These are phyloP conservation scores for Poronia punctata DNA, from an alignment of 495 filamentous ascomycete species.

Conservation along the genomic window DNA sequence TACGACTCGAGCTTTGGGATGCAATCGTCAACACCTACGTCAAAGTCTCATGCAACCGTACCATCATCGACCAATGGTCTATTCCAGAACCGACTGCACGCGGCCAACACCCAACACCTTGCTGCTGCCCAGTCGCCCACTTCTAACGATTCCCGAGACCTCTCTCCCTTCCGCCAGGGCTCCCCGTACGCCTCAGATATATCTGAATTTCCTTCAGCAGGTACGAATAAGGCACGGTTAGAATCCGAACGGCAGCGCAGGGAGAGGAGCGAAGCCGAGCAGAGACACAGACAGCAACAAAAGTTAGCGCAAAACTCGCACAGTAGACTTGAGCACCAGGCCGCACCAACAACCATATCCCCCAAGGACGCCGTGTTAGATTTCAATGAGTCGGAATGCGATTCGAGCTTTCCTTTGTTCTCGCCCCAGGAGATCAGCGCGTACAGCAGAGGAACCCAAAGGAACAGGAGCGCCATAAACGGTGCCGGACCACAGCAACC, in stretches of 20 bases:
- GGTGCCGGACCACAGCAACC: conserved; percentile 20
- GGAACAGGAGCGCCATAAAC: conserved; percentile 16
- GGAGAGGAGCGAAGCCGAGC: conserved; percentile 53
- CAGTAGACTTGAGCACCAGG: conserved; percentile 21
- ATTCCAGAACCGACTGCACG: conserved; percentile 68
- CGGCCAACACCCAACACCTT: conserved; percentile 66
- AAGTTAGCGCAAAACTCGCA: conserved; percentile 39
- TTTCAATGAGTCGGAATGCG: conserved; percentile 66
- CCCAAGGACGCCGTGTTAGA: conserved; percentile 90
- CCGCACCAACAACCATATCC: conserved; percentile 80
- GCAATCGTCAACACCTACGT: conserved; percentile 42
- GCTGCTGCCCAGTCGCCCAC: conserved; percentile 47
- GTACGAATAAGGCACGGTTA: conserved; percentile 37
- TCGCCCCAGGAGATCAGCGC: conserved; percentile 35
- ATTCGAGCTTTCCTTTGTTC: conserved; percentile 63
- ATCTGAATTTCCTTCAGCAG: conserved; percentile 36
- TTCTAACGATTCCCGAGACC: conserved; percentile 49
- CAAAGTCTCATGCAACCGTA: conserved; percentile 34
- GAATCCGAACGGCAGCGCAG: conserved; percentile 52
- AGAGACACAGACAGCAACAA: conserved; percentile 47
- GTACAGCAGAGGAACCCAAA: conserved; percentile 25
- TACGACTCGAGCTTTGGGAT: conserved; percentile 61
- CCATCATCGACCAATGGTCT: conserved; percentile 55
- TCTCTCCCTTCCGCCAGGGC: conserved; percentile 74
- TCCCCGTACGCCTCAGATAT: conserved; percentile 57